These are phyloP conservation scores for Pichia sp. DNA, from an alignment of 1,139 yeast species.

Conservation along the genomic window DNA sequence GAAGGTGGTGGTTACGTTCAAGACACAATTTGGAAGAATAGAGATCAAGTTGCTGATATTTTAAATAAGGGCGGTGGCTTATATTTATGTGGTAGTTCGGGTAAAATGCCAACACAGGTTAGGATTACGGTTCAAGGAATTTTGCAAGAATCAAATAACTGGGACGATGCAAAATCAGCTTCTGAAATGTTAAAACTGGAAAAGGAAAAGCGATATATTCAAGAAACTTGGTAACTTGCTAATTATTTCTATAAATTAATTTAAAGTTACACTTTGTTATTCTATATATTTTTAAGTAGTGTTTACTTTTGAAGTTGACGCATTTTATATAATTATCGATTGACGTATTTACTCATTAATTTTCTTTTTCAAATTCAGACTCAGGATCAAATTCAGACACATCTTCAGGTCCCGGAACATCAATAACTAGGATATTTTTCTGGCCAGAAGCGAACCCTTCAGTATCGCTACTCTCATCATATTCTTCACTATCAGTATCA, in stretches of 20 bases:
- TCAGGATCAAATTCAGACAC: neutral
- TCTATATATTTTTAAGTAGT: neutral
- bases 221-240: conserved; percentile 80
- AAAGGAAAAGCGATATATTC: conserved; percentile 61
- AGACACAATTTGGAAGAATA: conserved; percentile 51
- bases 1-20: conserved; percentile 60
- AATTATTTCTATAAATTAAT: neutral
- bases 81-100: conserved; percentile 88
- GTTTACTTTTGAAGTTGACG: neutral
- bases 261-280: neutral
- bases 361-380: neutral
- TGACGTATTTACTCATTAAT: neutral
- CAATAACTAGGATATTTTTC: neutral
- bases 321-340: neutral
- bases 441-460: neutral
- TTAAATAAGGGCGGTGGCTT: conserved; percentile 53
- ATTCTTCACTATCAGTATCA: conserved; percentile 26
- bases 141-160: conserved; percentile 33
- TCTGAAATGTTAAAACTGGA: conserved; percentile 55
- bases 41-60: conserved; percentile 42
- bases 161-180: conserved; percentile 39
- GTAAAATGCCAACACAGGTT: conserved; percentile 91
- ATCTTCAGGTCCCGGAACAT: neutral
- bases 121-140: conserved; percentile 66
- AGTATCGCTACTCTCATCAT: conserved; percentile 22